These are phyloP conservation scores for Codiaeum variegatum DNA, from an alignment of 441 rosid genomes.

Conservation along the genomic window DNA sequence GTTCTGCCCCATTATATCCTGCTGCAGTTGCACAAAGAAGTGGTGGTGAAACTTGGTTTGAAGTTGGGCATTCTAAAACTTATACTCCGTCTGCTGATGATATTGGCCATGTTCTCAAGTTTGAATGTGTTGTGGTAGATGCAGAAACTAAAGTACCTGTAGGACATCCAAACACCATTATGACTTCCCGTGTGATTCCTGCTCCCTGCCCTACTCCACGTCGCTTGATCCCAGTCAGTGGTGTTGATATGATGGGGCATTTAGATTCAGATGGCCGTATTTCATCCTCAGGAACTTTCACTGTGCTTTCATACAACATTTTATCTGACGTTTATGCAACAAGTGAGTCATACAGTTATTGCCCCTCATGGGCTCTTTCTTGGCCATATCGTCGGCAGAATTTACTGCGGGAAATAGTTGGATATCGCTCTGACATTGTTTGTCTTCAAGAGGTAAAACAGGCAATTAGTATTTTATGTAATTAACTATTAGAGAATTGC, in stretches of 20 bases:
- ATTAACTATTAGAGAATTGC: background rate
- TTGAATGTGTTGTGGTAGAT: constrained; percentile 87
- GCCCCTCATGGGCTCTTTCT: constrained; percentile 99
- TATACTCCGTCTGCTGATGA: constrained; percentile 96
- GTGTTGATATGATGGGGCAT: constrained; percentile 70
- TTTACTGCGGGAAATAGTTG: constrained; percentile 90
- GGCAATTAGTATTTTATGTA: background rate
- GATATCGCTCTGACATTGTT: constrained; percentile 93
- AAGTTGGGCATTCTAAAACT: constrained; percentile 85
- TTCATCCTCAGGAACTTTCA: constrained; percentile 75
- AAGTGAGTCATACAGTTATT: constrained; percentile 74
- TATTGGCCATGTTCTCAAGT: constrained; percentile 87
- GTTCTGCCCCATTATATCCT: constrained; percentile 81
- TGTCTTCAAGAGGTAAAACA: constrained; percentile 90
- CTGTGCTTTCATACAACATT: constrained; percentile 93
- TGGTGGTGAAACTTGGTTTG: constrained; percentile 90
- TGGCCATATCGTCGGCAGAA: constrained; percentile 98
- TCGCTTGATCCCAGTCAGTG: constrained; percentile 70
- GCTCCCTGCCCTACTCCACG: constrained; percentile 98
- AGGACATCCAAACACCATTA: constrained; percentile 66
- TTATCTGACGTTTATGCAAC: constrained; percentile 85
- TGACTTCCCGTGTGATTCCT: constrained; percentile 96
- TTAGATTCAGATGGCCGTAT: constrained; percentile 71
- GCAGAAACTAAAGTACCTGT: constrained; percentile 66
- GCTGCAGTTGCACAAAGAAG: constrained; percentile 68